Conservation (phyloP, 805 yeast species). For the Metschnikowia chrysomelidarum region DNA sequence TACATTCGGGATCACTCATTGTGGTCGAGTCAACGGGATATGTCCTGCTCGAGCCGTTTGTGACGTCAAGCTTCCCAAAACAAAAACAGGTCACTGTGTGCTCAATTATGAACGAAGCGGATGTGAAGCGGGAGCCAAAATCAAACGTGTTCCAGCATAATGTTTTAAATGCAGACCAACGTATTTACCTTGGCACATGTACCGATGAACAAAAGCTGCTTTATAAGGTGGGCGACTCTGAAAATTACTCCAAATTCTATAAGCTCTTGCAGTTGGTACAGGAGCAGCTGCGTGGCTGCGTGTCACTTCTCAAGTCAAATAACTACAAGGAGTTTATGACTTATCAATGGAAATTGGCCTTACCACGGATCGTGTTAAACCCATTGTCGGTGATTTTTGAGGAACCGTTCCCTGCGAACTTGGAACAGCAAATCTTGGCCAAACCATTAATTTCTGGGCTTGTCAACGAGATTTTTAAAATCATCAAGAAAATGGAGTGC, state of each 20-base stretch:
- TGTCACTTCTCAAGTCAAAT: conserved; percentile 49
- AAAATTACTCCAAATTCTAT: conserved; percentile 19
- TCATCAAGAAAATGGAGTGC: conserved; percentile 75
- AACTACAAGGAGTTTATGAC: conserved; percentile 58
- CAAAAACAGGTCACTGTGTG: conserved; percentile 37
- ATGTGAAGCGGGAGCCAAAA: conserved; percentile 40
- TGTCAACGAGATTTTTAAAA: conserved; percentile 67
- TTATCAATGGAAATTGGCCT: conserved; percentile 83
- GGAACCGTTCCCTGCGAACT: conserved; percentile 55
- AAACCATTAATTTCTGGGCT: conserved; percentile 83
- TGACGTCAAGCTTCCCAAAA: conserved; percentile 42
- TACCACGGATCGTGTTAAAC: conserved; percentile 74
- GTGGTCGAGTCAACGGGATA: conserved; percentile 70
- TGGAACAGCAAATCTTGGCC: conserved; percentile 69
- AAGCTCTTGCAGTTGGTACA: conserved; percentile 34
- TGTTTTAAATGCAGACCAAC: conserved; percentile 37
- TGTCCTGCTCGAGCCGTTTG: conserved; percentile 69
- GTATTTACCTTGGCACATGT: conserved; percentile 43
- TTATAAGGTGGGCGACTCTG: conserved; percentile 12
- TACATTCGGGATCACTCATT: conserved; percentile 45
- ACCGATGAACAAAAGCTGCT: conserved; percentile 17
- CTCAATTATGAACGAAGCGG: conserved; percentile 63
- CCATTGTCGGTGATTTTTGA: conserved; percentile 76
- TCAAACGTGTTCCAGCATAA: conserved; percentile 24
- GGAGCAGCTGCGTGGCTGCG: conserved; percentile 34